A percentile compares a stretch with the other conserved stretches of the same genome.
Evolutionary conservation across 2,329 filamentous ascomycete genomes (phyloP).

Genomic region (Stachybotrys echinatus): DNA sequence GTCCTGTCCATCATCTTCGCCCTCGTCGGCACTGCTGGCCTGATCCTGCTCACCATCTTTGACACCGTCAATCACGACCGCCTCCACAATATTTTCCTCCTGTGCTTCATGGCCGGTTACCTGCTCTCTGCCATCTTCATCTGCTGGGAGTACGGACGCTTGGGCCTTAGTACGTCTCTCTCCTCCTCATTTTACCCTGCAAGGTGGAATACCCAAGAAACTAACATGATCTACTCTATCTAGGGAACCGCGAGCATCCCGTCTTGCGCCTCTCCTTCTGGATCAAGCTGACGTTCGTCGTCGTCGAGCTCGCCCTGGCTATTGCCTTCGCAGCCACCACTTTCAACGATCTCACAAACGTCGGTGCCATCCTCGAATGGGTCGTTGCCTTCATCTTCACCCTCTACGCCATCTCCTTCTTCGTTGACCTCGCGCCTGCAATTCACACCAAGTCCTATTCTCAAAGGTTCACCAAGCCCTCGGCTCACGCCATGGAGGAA

Average conservation of each 20-base stretch:
- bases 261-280: constrained; percentile 77
- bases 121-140: constrained; percentile 81
- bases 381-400: constrained; percentile 78
- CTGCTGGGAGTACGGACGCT: constrained; percentile 82
- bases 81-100: constrained; percentile 71
- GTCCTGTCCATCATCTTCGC: constrained; percentile 61
- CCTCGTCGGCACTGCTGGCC: constrained; percentile 67
- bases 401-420: constrained; percentile 82
- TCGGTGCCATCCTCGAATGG: constrained; percentile 75
- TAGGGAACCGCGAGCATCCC: constrained; percentile 67
- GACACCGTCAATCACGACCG: constrained; percentile 66
- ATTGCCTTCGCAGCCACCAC: constrained; percentile 64
- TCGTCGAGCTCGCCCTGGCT: constrained; percentile 70
- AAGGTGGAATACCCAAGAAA: too few species aligned
- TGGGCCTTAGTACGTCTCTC: constrained; percentile 60
- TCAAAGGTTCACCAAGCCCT: constrained; percentile 22
- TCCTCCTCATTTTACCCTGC: constrained; percentile 1
- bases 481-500: constrained; percentile 15
- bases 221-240: too few species aligned
- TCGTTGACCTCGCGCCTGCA: constrained; percentile 81
- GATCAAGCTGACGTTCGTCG: constrained; percentile 79
- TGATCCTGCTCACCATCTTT: constrained; percentile 81
- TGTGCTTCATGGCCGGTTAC: constrained; percentile 82
- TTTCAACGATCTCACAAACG: constrained; percentile 47
- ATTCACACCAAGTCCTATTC: constrained; percentile 47